These are phyloP conservation scores for Boletus sp. DNA, from an alignment of 1,284 basidiomycete genomes.

Conservation along the genomic window DNA sequence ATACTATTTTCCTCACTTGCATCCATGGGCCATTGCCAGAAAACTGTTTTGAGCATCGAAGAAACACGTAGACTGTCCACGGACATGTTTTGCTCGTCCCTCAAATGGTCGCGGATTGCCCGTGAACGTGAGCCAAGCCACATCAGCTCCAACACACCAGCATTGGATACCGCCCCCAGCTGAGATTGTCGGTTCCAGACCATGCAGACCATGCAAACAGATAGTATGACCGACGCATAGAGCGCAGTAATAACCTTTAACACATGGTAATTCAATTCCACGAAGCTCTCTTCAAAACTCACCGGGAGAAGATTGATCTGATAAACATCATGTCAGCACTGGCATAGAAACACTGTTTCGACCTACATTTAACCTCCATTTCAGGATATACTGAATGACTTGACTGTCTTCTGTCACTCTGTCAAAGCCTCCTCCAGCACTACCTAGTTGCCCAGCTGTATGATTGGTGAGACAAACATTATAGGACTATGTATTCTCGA, in stretches of 20 bases:
- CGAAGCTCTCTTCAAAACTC: background rate
- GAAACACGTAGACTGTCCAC: background rate
- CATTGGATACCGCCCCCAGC: background rate
- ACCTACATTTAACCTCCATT: constrained; percentile 2
- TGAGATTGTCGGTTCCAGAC: background rate
- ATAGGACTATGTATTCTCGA: background rate
- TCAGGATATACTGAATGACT: background rate
- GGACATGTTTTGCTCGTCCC: background rate
- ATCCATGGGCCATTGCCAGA: background rate
- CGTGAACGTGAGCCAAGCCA: background rate
- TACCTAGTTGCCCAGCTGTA: constrained; percentile 3
- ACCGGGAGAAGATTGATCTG: constrained; percentile 5
- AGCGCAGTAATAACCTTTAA: background rate
- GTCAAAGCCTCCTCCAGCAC: background rate
- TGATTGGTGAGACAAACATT: background rate
- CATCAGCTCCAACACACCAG: background rate
- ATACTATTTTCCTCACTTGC: too few species aligned
- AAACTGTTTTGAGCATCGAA: background rate
- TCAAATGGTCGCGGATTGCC: background rate
- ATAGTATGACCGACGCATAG: background rate
- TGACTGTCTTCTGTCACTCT: background rate
- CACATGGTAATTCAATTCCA: background rate
- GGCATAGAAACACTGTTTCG: background rate
- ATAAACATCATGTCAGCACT: background rate
- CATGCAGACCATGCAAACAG: background rate